Percentiles rank a stretch among this genome's conserved stretches.
Conservation (phyloP, 345 rosid species). For the Brassica nigra region DNA sequence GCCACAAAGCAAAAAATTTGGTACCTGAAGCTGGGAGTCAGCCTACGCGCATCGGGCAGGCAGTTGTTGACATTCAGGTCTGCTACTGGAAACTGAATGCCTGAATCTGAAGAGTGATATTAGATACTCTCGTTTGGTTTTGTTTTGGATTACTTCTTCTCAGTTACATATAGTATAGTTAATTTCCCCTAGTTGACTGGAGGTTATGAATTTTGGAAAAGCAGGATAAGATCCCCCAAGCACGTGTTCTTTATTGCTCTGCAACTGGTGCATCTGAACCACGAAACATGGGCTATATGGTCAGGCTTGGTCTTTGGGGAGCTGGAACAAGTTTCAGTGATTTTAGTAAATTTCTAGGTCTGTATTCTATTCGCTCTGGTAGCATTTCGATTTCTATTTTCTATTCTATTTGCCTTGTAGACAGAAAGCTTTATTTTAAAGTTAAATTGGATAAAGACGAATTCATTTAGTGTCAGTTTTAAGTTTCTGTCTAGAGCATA, state of each 20-base stretch:
- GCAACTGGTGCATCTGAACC: constrained; percentile 99
- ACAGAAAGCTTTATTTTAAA: constrained; percentile 3
- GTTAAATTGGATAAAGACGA: constrained; percentile 1
- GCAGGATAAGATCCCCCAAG: constrained; percentile 95
- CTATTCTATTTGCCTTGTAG: constrained; percentile 10
- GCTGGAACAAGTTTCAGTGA: constrained; percentile 81
- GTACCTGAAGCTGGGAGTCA: constrained; percentile 99
- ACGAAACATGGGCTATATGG: constrained; percentile 99
- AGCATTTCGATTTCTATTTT: constrained; percentile 3
- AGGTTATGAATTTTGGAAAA: constrained; percentile 36
- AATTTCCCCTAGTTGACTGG: constrained; percentile 29
- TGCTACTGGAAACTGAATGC: constrained; percentile 36
- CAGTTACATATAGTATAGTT: constrained; percentile 26
- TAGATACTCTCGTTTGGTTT: constrained; percentile 11
- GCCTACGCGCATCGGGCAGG: constrained; percentile 98
- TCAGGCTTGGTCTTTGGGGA: constrained; percentile 99
- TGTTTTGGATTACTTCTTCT: constrained; percentile 20
- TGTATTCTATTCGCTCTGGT: constrained; percentile 24
- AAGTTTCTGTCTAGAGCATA: constrained; percentile 7
- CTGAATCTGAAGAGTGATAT: constrained; percentile 4
- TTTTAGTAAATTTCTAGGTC: constrained; percentile 78
- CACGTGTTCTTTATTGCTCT: constrained; percentile 96
- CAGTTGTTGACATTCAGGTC: constrained; percentile 98
- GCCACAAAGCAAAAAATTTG: constrained; percentile 98
- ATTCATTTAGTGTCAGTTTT: neutral